A percentile compares a stretch with the other conserved stretches of the same genome.
These are phyloP conservation scores for Saccharomycopsis sp. DNA, from an alignment of 805 yeast species.

Conservation along the genomic window DNA sequence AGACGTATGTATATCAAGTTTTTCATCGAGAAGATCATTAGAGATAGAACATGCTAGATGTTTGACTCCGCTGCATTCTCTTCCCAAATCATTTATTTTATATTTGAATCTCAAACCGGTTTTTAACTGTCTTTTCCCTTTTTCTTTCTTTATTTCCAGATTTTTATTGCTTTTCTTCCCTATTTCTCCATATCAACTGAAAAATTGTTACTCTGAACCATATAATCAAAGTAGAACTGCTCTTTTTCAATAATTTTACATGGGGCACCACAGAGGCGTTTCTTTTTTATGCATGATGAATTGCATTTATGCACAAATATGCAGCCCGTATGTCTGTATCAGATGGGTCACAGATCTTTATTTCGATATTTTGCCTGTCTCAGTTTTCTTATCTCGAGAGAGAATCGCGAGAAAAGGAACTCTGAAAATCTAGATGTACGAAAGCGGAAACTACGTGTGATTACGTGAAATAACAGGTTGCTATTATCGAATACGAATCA, in stretches of 20 bases:
- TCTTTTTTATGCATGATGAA: neutral
- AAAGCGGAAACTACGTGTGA: neutral
- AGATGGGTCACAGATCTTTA: neutral
- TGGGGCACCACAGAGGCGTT: too few relatives aligned
- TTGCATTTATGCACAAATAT: neutral
- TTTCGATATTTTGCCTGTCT: neutral
- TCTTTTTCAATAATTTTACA: too few relatives aligned
- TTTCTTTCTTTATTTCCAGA: neutral
- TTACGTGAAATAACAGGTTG: neutral
- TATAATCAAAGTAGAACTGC: too few relatives aligned
- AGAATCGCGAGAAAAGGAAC: too few relatives aligned
- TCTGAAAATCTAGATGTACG: too few relatives aligned
- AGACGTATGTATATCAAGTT: slow-evolving; percentile 7
- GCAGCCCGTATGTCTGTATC: neutral
- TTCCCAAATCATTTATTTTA: neutral
- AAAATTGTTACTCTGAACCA: too few relatives aligned
- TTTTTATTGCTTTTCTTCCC: neutral
- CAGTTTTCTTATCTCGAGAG: too few relatives aligned
- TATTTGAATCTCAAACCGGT: neutral
- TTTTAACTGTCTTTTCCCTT: neutral
- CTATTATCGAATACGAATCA: neutral
- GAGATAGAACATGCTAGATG: neutral
- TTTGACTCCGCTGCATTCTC: neutral
- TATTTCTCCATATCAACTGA: neutral
- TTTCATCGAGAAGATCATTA: neutral